Conservation (phyloP, 2,329 filamentous ascomycete species). For the Claviceps pusilla region DNA sequence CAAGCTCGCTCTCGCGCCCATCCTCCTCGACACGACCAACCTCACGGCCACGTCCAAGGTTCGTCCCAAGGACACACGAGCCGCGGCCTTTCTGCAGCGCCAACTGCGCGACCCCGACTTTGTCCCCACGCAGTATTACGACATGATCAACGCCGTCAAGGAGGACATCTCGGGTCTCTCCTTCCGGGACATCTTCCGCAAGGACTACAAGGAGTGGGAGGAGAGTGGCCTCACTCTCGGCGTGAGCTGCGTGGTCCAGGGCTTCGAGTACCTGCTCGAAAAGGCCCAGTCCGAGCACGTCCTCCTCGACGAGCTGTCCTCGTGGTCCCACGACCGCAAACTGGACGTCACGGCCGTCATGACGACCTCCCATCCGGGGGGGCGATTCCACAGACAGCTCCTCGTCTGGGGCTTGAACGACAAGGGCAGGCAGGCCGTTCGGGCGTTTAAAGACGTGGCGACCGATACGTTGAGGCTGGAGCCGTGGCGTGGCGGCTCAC, state of each 20-base stretch:
- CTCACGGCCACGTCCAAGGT: constrained; percentile 50
- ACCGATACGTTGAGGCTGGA: constrained; percentile 38
- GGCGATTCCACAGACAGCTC: constrained; percentile 49
- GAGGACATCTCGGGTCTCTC: constrained; percentile 46
- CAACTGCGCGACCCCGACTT: constrained; percentile 29
- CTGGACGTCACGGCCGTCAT: constrained; percentile 54
- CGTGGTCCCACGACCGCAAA: constrained; percentile 39
- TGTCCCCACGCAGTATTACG: constrained; percentile 40
- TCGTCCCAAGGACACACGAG: constrained; percentile 42
- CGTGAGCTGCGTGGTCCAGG: constrained; percentile 49
- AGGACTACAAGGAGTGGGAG: constrained; percentile 74
- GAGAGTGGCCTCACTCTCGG: constrained; percentile 44
- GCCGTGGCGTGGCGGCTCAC: constrained; percentile 32
- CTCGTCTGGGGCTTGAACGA: constrained; percentile 48
- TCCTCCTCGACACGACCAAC: constrained; percentile 59
- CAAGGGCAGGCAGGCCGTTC: constrained; percentile 32
- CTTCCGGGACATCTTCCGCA: constrained; percentile 55
- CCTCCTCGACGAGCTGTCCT: constrained; percentile 33
- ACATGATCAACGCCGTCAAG: constrained; percentile 48
- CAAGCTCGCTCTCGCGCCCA: constrained; percentile 50
- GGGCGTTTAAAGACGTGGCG: constrained; percentile 35
- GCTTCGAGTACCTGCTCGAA: constrained; percentile 42
- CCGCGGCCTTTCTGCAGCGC: constrained; percentile 43
- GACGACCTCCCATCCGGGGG: constrained; percentile 45
- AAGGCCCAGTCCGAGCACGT: constrained; percentile 32